Percentiles rank a stretch among this genome's conserved stretches.
phyloP scores from a whole-genome alignment of 2,329 filamentous ascomycete species.

The Colletotrichum gigasporum region DNA sequence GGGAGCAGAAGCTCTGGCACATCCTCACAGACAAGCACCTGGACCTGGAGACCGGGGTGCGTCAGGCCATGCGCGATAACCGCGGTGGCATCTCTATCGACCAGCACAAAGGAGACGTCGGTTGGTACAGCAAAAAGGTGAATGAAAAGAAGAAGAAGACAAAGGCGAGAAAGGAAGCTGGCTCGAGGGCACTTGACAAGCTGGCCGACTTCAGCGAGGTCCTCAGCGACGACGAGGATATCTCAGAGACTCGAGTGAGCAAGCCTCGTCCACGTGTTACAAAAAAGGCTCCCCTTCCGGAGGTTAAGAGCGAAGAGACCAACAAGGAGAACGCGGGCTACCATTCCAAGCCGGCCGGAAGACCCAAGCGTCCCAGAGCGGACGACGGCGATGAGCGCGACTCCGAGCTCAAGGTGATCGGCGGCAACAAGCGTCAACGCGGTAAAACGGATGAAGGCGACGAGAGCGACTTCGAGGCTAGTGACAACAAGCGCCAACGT shows the following conservation, averaged over 20 bases:
- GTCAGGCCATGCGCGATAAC: slow-evolving; percentile 23
- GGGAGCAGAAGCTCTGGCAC: slow-evolving; percentile 41
- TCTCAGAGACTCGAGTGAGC: neutral
- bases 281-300: neutral
- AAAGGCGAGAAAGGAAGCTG: slow-evolving; percentile 22
- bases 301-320: neutral
- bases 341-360: neutral
- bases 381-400: neutral
- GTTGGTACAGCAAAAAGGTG: slow-evolving; percentile 27
- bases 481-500: neutral
- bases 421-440: neutral
- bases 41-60: slow-evolving; percentile 19
- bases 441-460: neutral
- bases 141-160: slow-evolving; percentile 28
- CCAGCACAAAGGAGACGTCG: slow-evolving; percentile 41
- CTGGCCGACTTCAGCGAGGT: neutral
- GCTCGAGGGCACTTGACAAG: neutral
- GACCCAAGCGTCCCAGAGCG: neutral
- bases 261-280: neutral
- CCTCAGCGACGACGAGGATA: neutral
- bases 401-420: neutral
- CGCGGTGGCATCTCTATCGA: slow-evolving; percentile 36
- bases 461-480: neutral
- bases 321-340: neutral
- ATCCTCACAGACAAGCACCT: slow-evolving; percentile 39